Evolutionary conservation across 257 asterid species (phyloP).

Genomic region (Echium plantagineum): DNA sequence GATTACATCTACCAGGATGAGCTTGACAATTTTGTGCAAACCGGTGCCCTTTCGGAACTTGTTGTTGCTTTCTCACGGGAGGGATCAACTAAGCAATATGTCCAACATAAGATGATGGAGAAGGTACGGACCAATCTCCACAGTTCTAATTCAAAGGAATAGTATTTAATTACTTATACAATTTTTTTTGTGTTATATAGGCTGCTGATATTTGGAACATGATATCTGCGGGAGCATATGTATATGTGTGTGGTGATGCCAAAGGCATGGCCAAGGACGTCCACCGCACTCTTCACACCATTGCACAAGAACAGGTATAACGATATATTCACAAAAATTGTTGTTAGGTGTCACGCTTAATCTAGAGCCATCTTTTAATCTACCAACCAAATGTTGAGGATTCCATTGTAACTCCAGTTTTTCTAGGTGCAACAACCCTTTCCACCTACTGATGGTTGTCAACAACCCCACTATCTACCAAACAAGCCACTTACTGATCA

Average conservation of each 20-base stretch:
- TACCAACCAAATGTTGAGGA: background rate
- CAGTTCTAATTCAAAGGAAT: background rate
- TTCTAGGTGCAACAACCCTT: conserved; percentile 1
- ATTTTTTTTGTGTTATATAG: conserved; percentile 20
- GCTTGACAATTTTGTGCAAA: conserved; percentile 44
- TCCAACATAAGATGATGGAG: conserved; percentile 87
- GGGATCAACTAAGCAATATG: conserved; percentile 81
- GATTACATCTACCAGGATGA: conserved; percentile 87
- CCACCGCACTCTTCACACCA: conserved; percentile 84
- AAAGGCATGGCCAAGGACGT: conserved; percentile 99
- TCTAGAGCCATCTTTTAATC: background rate
- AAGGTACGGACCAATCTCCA: conserved; percentile 36
- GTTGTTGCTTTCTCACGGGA: conserved; percentile 87
- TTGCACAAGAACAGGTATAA: conserved; percentile 82
- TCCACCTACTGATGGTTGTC: background rate
- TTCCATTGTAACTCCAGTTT: background rate
- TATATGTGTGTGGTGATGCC: conserved; percentile 96
- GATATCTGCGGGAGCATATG: conserved; percentile 76
- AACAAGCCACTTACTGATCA: too few species aligned
- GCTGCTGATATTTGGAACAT: conserved; percentile 74
- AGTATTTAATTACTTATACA: background rate
- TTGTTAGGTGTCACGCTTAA: background rate
- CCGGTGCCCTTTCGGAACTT: conserved; percentile 85
- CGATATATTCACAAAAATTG: background rate
- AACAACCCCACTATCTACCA: too few species aligned